Percentiles rank a stretch among this genome's conserved stretches.
phyloP scores from a whole-genome alignment of 129 eudicot species.

The Saussurea involucrata region DNA sequence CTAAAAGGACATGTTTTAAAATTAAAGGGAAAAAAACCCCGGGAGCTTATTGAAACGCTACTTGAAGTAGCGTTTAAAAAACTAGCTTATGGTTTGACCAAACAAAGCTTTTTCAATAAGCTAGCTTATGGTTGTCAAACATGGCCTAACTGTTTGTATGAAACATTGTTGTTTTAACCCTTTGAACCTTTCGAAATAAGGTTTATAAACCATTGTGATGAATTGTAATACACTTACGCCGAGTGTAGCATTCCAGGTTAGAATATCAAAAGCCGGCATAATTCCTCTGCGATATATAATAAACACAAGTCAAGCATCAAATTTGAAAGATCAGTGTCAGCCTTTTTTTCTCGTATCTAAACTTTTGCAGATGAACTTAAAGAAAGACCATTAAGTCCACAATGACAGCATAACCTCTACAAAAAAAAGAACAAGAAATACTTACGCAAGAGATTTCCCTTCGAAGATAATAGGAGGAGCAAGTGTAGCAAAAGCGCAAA shows the following conservation, averaged over 20 bases:
- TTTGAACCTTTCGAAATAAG: too few species aligned
- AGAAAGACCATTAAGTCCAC: background rate
- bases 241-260: constrained; percentile 48
- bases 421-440: constrained; percentile 2
- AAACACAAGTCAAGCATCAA: constrained; percentile 6
- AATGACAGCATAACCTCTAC: background rate
- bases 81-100: too few species aligned
- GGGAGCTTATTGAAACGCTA: too few species aligned
- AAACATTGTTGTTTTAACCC: background rate
- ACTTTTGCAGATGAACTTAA: background rate
- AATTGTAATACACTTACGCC: constrained; percentile 52
- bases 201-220: background rate
- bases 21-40: too few species aligned
- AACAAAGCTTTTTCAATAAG: too few species aligned
- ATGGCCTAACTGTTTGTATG: background rate
- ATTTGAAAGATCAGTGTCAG: background rate
- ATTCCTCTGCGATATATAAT: constrained; percentile 60
- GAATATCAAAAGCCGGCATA: constrained; percentile 65
- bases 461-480: constrained; percentile 85
- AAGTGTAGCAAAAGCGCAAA: constrained; percentile 67
- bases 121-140: too few species aligned
- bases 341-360: background rate
- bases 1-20: background rate
- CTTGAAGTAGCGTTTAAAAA: too few species aligned
- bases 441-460: constrained; percentile 79